A percentile compares a stretch with the other conserved stretches of the same genome.
Evolutionary conservation across 2,329 filamentous ascomycete genomes (phyloP).

Genomic region (Aureobasidium sp.): DNA sequence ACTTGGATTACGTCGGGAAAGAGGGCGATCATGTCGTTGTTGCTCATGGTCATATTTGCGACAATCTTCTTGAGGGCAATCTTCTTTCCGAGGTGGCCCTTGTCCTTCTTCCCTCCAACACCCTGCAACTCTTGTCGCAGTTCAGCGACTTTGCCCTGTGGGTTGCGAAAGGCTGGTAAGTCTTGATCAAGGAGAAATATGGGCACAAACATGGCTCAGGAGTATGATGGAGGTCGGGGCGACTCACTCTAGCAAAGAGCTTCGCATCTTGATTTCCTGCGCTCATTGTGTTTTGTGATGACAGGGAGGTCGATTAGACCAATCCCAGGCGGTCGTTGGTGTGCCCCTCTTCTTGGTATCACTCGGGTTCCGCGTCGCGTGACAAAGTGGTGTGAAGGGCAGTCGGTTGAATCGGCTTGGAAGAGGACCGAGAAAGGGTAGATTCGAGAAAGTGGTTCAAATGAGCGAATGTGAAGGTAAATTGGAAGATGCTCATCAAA

Average conservation of each 20-base stretch:
- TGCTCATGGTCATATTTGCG: constrained; percentile 99
- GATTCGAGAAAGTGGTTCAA: neutral
- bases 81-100: constrained; percentile 91
- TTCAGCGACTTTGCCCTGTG: constrained; percentile 98
- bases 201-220: constrained; percentile 33
- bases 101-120: constrained; percentile 93
- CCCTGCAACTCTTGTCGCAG: constrained; percentile 72
- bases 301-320: constrained; percentile 22
- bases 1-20: constrained; percentile 93
- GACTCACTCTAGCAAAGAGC: constrained; percentile 91
- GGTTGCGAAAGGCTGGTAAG: constrained; percentile 43
- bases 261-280: constrained; percentile 88
- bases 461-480: neutral
- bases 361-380: constrained; percentile 1
- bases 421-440: neutral
- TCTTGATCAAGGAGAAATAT: constrained; percentile 29
- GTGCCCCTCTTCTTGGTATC: constrained; percentile 15
- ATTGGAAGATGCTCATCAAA: neutral
- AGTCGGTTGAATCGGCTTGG: neutral
- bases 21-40: constrained; percentile 97
- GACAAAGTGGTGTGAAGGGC: neutral
- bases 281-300: constrained; percentile 46
- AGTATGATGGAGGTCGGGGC: neutral
- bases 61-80: constrained; percentile 99
- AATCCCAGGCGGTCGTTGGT: constrained; percentile 11